These are phyloP conservation scores for Backusella morwellensis DNA, from an alignment of 192 early-diverging fungal genomes.

Conservation along the genomic window DNA sequence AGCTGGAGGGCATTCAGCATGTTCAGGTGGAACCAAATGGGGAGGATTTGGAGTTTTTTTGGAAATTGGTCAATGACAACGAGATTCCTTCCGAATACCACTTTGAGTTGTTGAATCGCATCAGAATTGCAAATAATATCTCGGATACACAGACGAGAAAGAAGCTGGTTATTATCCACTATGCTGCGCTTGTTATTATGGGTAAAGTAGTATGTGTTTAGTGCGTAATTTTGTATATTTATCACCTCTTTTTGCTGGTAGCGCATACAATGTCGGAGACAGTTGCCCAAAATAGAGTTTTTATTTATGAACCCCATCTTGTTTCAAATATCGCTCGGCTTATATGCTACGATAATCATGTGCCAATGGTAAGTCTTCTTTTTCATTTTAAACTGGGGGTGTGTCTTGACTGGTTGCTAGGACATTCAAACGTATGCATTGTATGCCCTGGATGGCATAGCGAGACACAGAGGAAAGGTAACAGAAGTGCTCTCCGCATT, in stretches of 20 bases:
- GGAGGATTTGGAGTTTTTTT: constrained; percentile 55
- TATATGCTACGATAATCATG: constrained; percentile 64
- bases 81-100: constrained; percentile 68
- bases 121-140: constrained; percentile 69
- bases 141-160: constrained; percentile 45
- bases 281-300: constrained; percentile 66
- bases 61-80: constrained; percentile 63
- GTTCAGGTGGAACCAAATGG: constrained; percentile 37
- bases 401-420: constrained; percentile 26
- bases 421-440: constrained; percentile 78
- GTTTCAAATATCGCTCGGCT: constrained; percentile 75
- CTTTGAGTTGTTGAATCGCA: constrained; percentile 79
- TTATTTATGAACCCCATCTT: constrained; percentile 88
- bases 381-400: background rate
- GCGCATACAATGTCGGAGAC: constrained; percentile 64
- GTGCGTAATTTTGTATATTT: background rate
- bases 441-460: constrained; percentile 82
- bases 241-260: constrained; percentile 15
- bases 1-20: background rate
- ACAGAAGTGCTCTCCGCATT: constrained; percentile 82
- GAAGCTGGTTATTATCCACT: constrained; percentile 68
- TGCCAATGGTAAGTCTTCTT: constrained; percentile 53
- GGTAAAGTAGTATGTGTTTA: constrained; percentile 40
- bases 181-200: constrained; percentile 77
- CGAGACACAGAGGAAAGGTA: constrained; percentile 71